Evolutionary conservation across 2,329 filamentous ascomycete species (phyloP).

Genomic region (Ophiostoma sp.): DNA sequence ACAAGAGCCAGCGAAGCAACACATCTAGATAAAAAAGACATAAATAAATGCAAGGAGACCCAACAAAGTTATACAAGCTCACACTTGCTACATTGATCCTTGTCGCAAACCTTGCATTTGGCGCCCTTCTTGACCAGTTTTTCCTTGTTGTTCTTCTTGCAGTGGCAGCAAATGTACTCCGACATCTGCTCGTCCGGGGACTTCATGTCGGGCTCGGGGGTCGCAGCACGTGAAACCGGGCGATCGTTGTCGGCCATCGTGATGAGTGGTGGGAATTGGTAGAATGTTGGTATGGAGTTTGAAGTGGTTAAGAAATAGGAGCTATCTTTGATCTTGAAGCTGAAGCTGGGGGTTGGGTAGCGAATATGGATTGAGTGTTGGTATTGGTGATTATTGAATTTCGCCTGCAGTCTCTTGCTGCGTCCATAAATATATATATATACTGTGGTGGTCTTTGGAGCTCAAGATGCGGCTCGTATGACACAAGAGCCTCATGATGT

Average conservation of each 20-base stretch:
- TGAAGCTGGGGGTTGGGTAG: not conserved
- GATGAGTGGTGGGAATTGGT: not conserved
- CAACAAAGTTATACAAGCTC: not conserved
- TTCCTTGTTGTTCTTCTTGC: not conserved
- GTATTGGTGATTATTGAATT: not conserved
- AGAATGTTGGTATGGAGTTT: not conserved
- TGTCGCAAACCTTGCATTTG: not conserved
- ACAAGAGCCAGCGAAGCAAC: not conserved
- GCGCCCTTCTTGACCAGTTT: not conserved
- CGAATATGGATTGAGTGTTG: not conserved
- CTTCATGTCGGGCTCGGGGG: not conserved
- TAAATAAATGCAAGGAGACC: not conserved
- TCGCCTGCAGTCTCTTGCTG: not conserved
- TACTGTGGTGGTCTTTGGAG: not conserved
- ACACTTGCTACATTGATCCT: not conserved
- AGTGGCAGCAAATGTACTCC: not conserved
- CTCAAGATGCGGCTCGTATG: not conserved
- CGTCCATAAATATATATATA: not conserved
- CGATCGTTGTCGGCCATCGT: not conserved
- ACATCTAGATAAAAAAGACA: not conserved
- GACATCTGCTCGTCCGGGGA: not conserved
- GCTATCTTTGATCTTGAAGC: not conserved
- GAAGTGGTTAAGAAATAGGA: not conserved
- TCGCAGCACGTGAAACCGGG: not conserved
- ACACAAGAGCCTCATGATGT: not conserved